Evolutionary conservation across 805 yeast genomes (phyloP), one percentile per base, ranked within the genome.

Genomic region (Teunomyces aglyptinius): DNA sequence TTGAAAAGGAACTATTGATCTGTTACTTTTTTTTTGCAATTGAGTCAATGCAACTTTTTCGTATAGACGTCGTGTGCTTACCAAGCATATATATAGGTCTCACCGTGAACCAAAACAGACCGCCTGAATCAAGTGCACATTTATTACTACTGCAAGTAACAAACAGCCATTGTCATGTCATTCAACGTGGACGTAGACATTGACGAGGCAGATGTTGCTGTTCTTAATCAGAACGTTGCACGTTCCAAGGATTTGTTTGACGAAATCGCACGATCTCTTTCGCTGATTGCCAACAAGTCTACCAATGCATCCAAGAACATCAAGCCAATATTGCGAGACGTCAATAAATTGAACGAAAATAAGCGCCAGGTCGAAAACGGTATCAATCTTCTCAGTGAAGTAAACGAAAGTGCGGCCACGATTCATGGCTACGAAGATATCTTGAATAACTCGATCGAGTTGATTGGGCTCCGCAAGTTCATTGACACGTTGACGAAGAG

Each of bases 141-240:
- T 28, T 28, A 6, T 5, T 8, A 28, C 31, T 6, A 12, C n/a
- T 11, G 11, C 10, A 28, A 12, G 31, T 11, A 12, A 12, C 31
- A 28, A 28, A 31, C 10, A 31, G 33, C 33, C 22, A 12, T 34
- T 16, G 38, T 10, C 6, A 52, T 52, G 56, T 44, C 50, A 7
- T 48, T 49, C 38, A 49, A 45, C 35, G 65, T 81, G 22, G 46
- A 45, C 33, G 65, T 81, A 18, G 91, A 85, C 56, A 70, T 82
- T 2, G 91, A 86, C 57, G 92, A 85, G 60, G 90, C 91, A 2
- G 96, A 89, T 55, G 83, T 89, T 28, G 83, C 89, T 2, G 90
- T 90, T 4, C 75, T 90, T 27, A 86, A 88, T 44, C 94, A 86
- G 57, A 83, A 86, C 45, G 71, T 91, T 28, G 64, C 73, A 41